Percentiles rank a stretch among this genome's conserved stretches.
Conservation (phyloP, 345 rosid species). For the Eucalyptus paniculata region DNA sequence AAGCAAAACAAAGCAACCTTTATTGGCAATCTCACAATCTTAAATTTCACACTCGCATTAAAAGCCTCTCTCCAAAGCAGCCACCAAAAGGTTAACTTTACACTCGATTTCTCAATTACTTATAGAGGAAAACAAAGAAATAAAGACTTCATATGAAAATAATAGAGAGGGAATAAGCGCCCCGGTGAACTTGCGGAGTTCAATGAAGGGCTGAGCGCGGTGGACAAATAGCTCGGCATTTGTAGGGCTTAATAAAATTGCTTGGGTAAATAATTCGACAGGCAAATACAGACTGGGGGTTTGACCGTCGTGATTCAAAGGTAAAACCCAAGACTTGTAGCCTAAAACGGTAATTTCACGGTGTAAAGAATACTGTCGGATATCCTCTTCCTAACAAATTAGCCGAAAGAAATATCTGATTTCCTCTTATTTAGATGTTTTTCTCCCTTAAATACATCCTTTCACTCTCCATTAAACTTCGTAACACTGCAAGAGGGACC, state of each 20-base stretch:
- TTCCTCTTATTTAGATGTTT: not conserved
- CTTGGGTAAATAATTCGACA: no score
- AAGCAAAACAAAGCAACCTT: no score
- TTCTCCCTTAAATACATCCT: not conserved
- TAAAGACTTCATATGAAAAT: no score
- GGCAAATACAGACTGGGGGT: no score
- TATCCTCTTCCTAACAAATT: not conserved
- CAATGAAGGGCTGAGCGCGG: conserved; percentile 78
- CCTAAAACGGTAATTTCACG: not conserved
- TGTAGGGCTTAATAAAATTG: no score
- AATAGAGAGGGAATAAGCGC: not conserved
- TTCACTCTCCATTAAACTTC: not conserved
- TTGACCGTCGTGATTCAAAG: no score
- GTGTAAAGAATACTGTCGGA: no score
- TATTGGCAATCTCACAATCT: no score
- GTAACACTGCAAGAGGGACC: not conserved
- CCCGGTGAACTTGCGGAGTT: conserved; percentile 59
- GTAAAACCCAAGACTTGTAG: not conserved
- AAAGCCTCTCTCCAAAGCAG: no score
- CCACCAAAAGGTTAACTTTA: not conserved
- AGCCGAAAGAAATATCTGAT: not conserved
- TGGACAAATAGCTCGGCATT: conserved; percentile 54
- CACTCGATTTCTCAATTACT: not conserved
- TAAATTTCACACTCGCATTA: no score
- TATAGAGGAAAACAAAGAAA: no score